Conservation (phyloP, 306 rosid genomes). For the Citrullus mucosospermus region DNA sequence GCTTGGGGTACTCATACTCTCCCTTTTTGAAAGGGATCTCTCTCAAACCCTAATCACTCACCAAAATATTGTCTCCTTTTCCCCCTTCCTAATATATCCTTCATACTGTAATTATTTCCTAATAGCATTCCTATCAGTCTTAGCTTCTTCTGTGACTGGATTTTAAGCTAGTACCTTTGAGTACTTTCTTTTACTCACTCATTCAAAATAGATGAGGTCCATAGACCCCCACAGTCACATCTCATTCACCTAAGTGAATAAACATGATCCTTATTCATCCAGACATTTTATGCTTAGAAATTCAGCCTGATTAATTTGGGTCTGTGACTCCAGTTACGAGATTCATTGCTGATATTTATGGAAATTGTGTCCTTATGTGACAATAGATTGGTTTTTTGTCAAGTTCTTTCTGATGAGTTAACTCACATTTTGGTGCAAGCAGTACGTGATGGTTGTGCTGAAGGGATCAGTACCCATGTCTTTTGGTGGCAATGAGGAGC, state of each 20-base stretch:
- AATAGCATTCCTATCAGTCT: too few species aligned
- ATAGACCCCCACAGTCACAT: not conserved
- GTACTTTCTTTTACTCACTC: not conserved
- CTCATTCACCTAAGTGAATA: not conserved
- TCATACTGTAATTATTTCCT: too few species aligned
- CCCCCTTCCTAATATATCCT: too few species aligned
- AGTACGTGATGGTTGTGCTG: constrained; percentile 94
- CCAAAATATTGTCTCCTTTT: too few species aligned
- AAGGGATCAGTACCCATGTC: constrained; percentile 87
- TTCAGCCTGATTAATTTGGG: not conserved
- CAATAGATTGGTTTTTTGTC: not conserved
- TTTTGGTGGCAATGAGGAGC: constrained; percentile 83
- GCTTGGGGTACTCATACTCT: too few species aligned
- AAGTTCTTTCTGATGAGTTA: not conserved
- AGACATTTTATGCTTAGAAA: not conserved
- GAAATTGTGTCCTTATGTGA: not conserved
- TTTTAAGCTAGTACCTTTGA: not conserved
- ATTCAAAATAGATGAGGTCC: not conserved
- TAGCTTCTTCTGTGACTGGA: not conserved
- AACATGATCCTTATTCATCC: not conserved
- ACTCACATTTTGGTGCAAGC: constrained; percentile 6
- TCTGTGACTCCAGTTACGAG: not conserved
- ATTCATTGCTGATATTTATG: not conserved
- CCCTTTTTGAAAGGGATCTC: too few species aligned
- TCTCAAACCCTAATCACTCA: too few species aligned